Conservation (phyloP, 73 alveolate species). For the Paramecium biaurelia region DNA sequence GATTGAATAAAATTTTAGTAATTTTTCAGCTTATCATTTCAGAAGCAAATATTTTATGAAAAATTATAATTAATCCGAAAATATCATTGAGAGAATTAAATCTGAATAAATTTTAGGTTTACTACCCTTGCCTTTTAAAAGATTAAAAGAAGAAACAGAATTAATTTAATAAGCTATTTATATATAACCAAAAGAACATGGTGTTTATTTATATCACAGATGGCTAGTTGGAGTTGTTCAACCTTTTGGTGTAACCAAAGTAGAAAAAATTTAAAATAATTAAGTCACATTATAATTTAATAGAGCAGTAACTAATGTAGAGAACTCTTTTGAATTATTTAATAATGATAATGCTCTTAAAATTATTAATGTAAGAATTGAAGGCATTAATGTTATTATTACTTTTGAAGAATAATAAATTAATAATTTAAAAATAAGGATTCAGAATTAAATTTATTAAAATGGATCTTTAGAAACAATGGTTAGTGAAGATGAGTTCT, state of each 20-base stretch:
- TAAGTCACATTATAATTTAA: not conserved
- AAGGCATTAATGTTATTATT: not conserved
- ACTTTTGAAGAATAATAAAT: not conserved
- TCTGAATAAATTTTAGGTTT: not conserved
- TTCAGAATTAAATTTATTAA: not conserved
- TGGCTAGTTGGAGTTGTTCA: slow-evolving; percentile 72
- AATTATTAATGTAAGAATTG: not conserved
- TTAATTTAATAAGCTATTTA: slow-evolving; percentile 84
- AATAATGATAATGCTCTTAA: not conserved
- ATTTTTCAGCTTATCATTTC: slow-evolving; percentile 89
- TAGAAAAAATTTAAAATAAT: not conserved
- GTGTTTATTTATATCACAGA: slow-evolving; percentile 89
- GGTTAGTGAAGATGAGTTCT: not conserved
- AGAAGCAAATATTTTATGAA: slow-evolving; percentile 73
- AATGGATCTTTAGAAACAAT: not conserved
- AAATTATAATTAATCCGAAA: slow-evolving; percentile 37
- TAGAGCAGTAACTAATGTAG: not conserved
- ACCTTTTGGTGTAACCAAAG: slow-evolving; percentile 44
- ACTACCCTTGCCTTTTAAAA: slow-evolving; percentile 68
- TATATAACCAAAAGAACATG: slow-evolving; percentile 92
- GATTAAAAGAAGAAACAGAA: slow-evolving; percentile 75
- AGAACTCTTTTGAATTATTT: not conserved
- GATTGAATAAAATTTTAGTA: slow-evolving; percentile 81
- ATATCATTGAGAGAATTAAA: slow-evolving; percentile 61
- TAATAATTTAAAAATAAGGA: not conserved